Base-by-base conservation (phyloP, 108 stramenopile genomes). In the Fragilariopsis cylindrus region DNA sequence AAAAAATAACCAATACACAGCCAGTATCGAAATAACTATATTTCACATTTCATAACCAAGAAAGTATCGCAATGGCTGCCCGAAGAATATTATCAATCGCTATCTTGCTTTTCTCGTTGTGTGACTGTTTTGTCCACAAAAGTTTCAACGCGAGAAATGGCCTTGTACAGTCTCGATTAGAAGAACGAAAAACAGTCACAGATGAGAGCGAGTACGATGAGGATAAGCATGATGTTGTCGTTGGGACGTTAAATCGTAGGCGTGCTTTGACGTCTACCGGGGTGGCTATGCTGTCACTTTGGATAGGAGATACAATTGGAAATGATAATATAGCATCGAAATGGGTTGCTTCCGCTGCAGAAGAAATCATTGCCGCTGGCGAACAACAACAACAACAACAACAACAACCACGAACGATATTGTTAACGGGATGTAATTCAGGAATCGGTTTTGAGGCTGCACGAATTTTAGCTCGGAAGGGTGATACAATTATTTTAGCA, bases 361-460 rank as follows among this genome's bases (percentile, higher is more conserved):
- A 48, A 40, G 67, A 52, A 44, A 30, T 39, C 18, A 15, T 8
- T 40, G 16, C 48, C 11, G 50, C 54, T 19, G 0, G 4, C 16
- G 30, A 30, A 2, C 30, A 44, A 65, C 16, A 66, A 21, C 30
- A 44, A 65, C 16, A 66, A 21, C 21, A 21, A 21, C 21, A 21
- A 72, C 6, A 71, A 21, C 21, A 0, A 30, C 30, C 30, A 30
- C 30, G 65, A 56, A 86, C 79, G 5, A 78, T 86, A 53, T 15
- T 86, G 12, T 68, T 86, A 19, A 86, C 85, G 7, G 85, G 85
- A n/a, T 68, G 75, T 66, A 90, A 89, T 69, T 84, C 82, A 4
- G 95, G 95, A 3, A 92, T 96, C 47, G 95, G 95, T 2, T 76
- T 87, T 57, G 92, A 96, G 84, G 95, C 95, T 4, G 82, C 88